These are phyloP conservation scores for Aphanomyces astaci DNA, from an alignment of 352 stramenopile species.

Conservation along the genomic window DNA sequence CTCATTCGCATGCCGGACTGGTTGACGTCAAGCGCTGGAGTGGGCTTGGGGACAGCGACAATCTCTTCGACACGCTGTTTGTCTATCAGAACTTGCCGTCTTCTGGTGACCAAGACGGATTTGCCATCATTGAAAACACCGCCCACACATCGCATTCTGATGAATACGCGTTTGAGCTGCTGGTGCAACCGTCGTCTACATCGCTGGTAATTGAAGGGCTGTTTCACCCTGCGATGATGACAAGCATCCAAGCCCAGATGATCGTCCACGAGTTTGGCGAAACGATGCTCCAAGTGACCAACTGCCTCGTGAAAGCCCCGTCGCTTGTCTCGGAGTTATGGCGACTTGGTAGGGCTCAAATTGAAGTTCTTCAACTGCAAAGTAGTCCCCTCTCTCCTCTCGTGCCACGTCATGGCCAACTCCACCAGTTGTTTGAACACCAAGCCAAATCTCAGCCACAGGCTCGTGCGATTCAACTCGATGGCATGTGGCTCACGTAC, in stretches of 20 bases:
- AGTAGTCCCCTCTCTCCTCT: background rate
- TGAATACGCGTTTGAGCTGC: background rate
- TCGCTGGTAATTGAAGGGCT: background rate
- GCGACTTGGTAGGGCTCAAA: background rate
- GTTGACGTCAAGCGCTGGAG: background rate
- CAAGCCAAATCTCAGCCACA: slow-evolving; percentile 25
- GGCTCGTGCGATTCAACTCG: slow-evolving; percentile 18
- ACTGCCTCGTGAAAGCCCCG: background rate
- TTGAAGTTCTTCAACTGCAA: background rate
- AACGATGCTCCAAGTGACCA: background rate
- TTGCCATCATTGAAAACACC: background rate
- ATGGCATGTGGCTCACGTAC: slow-evolving; percentile 27
- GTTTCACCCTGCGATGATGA: background rate
- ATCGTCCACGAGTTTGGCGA: background rate
- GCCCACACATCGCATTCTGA: background rate
- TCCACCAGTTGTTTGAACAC: background rate
- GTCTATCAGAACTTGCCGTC: background rate
- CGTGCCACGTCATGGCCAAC: background rate
- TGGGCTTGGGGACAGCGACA: background rate
- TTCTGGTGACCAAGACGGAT: background rate
- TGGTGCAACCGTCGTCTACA: background rate
- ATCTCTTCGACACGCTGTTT: background rate
- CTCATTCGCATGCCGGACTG: background rate
- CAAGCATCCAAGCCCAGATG: background rate
- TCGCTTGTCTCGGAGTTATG: background rate